Conservation (phyloP, 176 grass and related monocot genomes). For the Aegilops speltoides region DNA sequence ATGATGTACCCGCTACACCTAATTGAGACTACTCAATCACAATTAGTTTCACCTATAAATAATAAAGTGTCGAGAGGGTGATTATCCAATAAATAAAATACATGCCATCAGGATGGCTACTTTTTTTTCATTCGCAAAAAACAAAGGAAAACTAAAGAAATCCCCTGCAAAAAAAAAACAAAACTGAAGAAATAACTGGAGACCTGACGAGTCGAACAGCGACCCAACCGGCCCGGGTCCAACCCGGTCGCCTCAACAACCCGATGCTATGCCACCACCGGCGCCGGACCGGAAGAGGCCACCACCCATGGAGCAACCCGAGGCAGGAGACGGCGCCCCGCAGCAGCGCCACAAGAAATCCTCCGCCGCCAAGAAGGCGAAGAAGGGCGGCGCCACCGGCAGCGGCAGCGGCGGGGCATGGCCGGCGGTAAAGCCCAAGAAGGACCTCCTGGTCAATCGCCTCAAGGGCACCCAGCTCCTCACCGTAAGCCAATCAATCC, state of each 20-base stretch:
- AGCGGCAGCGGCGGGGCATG: conserved; percentile 47
- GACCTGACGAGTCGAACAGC: too few species aligned
- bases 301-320: conserved; percentile 33
- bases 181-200: too few species aligned
- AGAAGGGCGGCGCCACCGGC: conserved; percentile 26
- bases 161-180: too few species aligned
- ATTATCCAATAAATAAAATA: too few species aligned
- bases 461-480: conserved; percentile 79
- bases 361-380: conserved; percentile 42
- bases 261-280: conserved; percentile 12
- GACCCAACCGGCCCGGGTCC: background rate
- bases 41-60: too few species aligned
- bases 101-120: too few species aligned
- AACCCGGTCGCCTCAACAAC: background rate
- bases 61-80: too few species aligned
- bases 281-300: conserved; percentile 22
- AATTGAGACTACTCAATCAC: too few species aligned
- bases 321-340: background rate
- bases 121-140: too few species aligned
- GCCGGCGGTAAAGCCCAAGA: conserved; percentile 78
- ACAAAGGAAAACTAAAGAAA: too few species aligned
- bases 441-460: conserved; percentile 71
- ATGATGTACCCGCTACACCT: too few species aligned
- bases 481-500: conserved; percentile 47
- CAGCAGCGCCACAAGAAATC: conserved; percentile 44